phyloP scores from a whole-genome alignment of 257 asterid species.

The Paulownia fortunei region DNA sequence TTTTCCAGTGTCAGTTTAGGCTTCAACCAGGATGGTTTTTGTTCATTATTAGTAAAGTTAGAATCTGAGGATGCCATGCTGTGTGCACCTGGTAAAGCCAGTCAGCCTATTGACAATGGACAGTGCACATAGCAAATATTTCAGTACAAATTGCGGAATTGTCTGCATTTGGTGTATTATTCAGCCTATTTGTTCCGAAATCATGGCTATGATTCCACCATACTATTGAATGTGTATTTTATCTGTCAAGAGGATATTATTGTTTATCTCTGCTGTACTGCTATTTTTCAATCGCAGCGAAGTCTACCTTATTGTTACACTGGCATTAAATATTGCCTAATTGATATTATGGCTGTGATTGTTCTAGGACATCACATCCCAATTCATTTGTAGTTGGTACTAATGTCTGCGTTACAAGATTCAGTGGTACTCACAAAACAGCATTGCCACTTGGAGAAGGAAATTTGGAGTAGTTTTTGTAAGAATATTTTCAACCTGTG shows the following conservation, averaged over 20 bases:
- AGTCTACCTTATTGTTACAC: neutral
- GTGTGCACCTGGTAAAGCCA: no score
- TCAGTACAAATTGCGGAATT: no score
- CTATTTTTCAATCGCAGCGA: slow-evolving; percentile 14
- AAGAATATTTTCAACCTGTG: slow-evolving; percentile 60
- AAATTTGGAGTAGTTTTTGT: slow-evolving; percentile 44
- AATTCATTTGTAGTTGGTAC: slow-evolving; percentile 31
- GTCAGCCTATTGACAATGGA: no score
- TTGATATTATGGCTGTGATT: neutral
- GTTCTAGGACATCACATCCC: slow-evolving; percentile 35
- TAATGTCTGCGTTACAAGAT: slow-evolving; percentile 63
- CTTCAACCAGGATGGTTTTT: no score
- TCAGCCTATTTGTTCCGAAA: neutral
- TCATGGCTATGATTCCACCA: neutral
- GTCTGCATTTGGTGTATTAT: neutral
- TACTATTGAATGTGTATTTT: neutral
- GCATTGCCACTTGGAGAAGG: slow-evolving; percentile 51
- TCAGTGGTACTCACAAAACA: slow-evolving; percentile 53
- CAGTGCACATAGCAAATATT: no score
- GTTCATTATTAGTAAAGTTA: no score
- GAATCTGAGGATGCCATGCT: no score
- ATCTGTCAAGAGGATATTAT: neutral
- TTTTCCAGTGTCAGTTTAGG: no score
- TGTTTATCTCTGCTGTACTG: neutral
- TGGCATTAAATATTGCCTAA: neutral